Base-by-base conservation (phyloP, 331 rosid species). In the Pyracantha coccinea region DNA sequence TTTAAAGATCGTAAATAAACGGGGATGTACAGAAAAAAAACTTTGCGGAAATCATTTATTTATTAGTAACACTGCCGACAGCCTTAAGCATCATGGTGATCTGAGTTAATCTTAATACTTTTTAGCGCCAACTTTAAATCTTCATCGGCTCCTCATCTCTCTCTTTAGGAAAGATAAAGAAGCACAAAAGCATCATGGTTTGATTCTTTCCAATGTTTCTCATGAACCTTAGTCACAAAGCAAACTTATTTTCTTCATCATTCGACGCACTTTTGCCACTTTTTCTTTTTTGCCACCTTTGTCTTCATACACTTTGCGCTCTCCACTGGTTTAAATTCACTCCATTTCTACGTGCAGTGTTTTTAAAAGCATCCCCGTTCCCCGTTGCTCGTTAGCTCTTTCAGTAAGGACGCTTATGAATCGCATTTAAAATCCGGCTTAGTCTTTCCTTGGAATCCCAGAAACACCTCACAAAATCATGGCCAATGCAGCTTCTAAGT, bases 191-290 rank as follows among this genome's bases (percentile, higher is more conserved):
- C 75, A 73, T 7, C 20, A 2, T 38, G 14, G 14, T 6, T n/a
- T 44, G 79, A 81, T 79, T 84, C 80, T 71, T 81, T 80, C 60
- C 25, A 73, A 69, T 69, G 62, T 77, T 66, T 17, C 57, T 50
- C 21, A 50, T 19, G 8, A 62, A 45, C 81, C 91, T 87, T 87
- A 66, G 71, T 83, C 80, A 74, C 90, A 88, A 91, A 91, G 96
- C 31, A 83, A 85, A 72, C 83, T 61, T 81, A 81, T 78, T 78
- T 84, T 75, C 69, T 78, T 83, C 74, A 45, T 82, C 89, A 71
- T 78, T 68, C 89, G 73, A 67, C 75, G 62, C 28, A 67, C 71
- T 66, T 32, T 73, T 68, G 77, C 66, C 72, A 16, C 44, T 76
- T 86, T 75, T 66, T 75, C 83, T 71, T 82, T 72, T 77, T 72